Conservation (phyloP, 257 asterid species). For the Capsicum baccatum region DNA sequence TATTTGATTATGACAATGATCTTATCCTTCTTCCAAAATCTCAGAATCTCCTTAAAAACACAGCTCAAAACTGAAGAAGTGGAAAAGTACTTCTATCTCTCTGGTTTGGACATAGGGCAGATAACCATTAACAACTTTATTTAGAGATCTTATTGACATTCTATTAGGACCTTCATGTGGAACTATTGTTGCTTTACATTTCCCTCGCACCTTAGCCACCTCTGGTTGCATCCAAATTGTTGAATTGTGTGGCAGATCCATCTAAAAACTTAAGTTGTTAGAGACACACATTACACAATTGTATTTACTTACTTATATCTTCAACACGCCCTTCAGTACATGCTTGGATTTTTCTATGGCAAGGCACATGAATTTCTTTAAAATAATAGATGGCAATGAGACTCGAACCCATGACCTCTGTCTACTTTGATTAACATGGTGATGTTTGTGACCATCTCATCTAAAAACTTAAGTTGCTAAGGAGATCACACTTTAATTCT, state of each 20-base stretch:
- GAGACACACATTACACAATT: neutral
- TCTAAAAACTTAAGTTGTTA: neutral
- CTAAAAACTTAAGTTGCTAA: neutral
- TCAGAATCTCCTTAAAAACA: constrained; percentile 18
- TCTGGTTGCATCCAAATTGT: constrained; percentile 1
- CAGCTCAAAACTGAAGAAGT: neutral
- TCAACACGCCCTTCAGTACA: neutral
- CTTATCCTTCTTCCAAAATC: neutral
- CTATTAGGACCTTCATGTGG: neutral
- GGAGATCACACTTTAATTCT: neutral
- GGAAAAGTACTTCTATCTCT: neutral
- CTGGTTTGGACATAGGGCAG: neutral
- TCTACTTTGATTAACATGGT: neutral
- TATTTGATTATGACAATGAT: neutral
- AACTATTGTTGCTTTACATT: neutral
- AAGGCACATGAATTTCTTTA: neutral
- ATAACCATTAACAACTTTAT: neutral
- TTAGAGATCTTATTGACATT: neutral
- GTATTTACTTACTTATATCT: neutral
- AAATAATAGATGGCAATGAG: neutral
- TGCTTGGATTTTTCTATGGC: neutral
- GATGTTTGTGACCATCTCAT: neutral
- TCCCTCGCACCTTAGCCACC: neutral
- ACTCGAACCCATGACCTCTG: neutral
- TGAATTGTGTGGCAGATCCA: neutral